A percentile compares a stretch with the other conserved stretches of the same genome.
Evolutionary conservation across 768 basidiomycete genomes (phyloP).

Genomic region (Tricholoma bakamatsutake): DNA sequence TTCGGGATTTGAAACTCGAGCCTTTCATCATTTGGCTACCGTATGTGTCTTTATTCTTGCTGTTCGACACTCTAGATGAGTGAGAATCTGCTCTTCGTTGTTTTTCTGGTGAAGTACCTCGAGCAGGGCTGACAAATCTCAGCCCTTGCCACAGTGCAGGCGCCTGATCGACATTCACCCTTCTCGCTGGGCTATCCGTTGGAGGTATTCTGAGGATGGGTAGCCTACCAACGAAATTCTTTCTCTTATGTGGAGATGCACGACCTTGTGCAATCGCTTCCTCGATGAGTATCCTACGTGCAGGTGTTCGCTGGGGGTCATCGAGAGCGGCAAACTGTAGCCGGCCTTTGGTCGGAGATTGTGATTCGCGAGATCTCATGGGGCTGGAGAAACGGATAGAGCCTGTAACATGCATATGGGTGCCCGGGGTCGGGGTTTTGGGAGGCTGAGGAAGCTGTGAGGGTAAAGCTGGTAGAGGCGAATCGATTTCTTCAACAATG

Average conservation of each 20-base stretch:
- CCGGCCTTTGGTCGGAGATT: slow-evolving; percentile 30
- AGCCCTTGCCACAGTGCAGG: slow-evolving; percentile 25
- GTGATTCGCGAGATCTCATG: slow-evolving; percentile 9
- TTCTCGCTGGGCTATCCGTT: slow-evolving; percentile 36
- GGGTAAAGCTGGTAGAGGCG: background rate
- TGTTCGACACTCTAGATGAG: slow-evolving; percentile 8
- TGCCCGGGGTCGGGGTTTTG: slow-evolving; percentile 13
- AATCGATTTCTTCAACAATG: background rate
- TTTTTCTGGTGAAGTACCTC: slow-evolving; percentile 18
- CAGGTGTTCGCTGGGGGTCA: slow-evolving; percentile 50
- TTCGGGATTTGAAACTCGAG: background rate
- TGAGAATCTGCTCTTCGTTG: slow-evolving; percentile 25
- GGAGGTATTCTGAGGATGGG: slow-evolving; percentile 25
- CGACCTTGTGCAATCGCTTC: slow-evolving; percentile 46
- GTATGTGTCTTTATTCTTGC: slow-evolving; percentile 4
- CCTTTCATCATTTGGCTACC: slow-evolving; percentile 9
- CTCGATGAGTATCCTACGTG: slow-evolving; percentile 54
- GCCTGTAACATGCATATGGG: slow-evolving; percentile 12
- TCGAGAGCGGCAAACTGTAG: slow-evolving; percentile 23
- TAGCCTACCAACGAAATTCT: slow-evolving; percentile 9
- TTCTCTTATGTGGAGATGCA: slow-evolving; percentile 41
- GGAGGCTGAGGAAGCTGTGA: slow-evolving; percentile 10
- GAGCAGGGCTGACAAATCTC: slow-evolving; percentile 24
- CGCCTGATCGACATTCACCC: slow-evolving; percentile 30
- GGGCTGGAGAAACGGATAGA: slow-evolving; percentile 19